Conservation (phyloP, 176 grass and related monocot species). For the Miscanthus lutarioriparius region DNA sequence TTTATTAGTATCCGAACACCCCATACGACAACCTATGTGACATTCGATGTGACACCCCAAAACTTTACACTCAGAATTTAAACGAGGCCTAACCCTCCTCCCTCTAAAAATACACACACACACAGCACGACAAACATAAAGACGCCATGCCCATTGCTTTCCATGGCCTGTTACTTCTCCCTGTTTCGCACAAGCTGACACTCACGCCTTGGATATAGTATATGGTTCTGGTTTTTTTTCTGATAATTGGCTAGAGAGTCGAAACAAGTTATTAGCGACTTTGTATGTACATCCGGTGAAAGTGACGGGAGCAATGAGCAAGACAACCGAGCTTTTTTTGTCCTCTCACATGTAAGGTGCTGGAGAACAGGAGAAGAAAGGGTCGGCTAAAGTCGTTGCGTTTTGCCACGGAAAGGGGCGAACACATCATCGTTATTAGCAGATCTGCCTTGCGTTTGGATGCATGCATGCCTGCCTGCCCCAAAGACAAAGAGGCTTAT, state of each 20-base stretch:
- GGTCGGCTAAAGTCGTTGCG: not conserved
- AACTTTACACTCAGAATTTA: no score
- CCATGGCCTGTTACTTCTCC: not conserved
- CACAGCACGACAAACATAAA: no score
- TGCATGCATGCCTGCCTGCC: not conserved
- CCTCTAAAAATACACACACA: no score
- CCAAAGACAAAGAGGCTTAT: constrained; percentile 19
- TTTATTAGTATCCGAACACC: no score
- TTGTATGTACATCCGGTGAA: constrained; percentile 7
- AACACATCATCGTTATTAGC: constrained; percentile 30
- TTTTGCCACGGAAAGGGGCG: not conserved
- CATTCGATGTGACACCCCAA: no score
- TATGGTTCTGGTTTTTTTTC: not conserved
- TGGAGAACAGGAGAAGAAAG: not conserved
- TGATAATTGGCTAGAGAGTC: not conserved
- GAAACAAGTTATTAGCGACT: not conserved
- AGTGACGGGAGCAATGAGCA: constrained; percentile 18
- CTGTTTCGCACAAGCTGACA: not conserved
- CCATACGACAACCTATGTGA: no score
- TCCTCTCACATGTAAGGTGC: constrained; percentile 1
- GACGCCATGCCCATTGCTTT: not conserved
- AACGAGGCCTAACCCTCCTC: no score
- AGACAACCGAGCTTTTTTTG: constrained; percentile 13
- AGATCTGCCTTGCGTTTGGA: constrained; percentile 16
- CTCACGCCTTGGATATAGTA: no score